Evolutionary conservation across 495 filamentous ascomycete species (phyloP), one percentile per base, ranked within the genome.

Genomic region (Echria macrotheca): DNA sequence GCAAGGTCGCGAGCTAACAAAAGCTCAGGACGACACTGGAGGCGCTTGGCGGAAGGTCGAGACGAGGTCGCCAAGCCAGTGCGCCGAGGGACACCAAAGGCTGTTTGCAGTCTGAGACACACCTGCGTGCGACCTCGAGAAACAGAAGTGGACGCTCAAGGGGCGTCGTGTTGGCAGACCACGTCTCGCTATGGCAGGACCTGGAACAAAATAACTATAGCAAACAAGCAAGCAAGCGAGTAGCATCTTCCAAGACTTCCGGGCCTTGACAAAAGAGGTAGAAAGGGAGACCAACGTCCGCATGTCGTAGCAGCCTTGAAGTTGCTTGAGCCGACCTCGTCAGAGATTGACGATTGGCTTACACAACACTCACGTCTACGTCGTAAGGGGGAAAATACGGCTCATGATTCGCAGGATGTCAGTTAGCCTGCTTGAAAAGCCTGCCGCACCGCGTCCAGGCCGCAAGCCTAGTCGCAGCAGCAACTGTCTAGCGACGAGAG

Each of bases 41-140:
- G 21, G 26, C 39, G n/a, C 7, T 42, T 4, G 39, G 26, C 32
- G 45, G 45, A 48, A 48, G 24, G 45, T 38, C 28, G 45, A 48
- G 45, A 48, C 45, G 45, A 28, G 45, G 7, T 31, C 19, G 45
- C 45, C 32, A 48, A 37, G 45, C 24, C 6, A 18, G 24, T 18
- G 39, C 15, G 39, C 19, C n/a, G n/a, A n/a, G n/a, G n/a, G n/a
- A n/a, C n/a, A n/a, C n/a, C n/a, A n/a, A n/a, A n/a, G n/a, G n/a
- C n/a, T n/a, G n/a, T n/a, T n/a, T n/a, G n/a, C n/a, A n/a, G n/a
- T n/a, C n/a, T n/a, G n/a, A n/a, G n/a, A n/a, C n/a, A n/a, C n/a
- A n/a, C n/a, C 35, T 7, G n/a, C 14, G 35, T 37, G 21, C 35
- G 35, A 37, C 11, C 35, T n/a, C n/a, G n/a, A n/a, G n/a, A n/a